Evolutionary conservation across 228 moss, liverwort and hornwort species (phyloP), one percentile per base, ranked within the genome.

Genomic region (Sphagnum magellanicum): DNA sequence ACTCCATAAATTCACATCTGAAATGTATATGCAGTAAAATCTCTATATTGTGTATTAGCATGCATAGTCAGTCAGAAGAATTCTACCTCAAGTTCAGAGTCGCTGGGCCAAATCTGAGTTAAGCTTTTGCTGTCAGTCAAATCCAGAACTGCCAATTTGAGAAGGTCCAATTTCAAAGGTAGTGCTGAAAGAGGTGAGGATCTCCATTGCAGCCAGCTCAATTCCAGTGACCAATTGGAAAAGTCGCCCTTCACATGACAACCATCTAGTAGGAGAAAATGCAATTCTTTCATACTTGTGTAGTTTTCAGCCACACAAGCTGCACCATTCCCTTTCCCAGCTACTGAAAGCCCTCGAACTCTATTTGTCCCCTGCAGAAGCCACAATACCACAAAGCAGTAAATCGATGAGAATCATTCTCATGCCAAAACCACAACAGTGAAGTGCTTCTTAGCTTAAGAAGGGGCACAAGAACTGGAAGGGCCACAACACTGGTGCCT

Each of bases 151-250:
- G 2, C 4, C 70, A 84, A 63, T 4, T 58, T 0, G 50, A 6
- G 10, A 0, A 59, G 63, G 0, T 7, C 17, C 66, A 78, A 8
- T 10, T 66, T 13, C 0, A 17, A 13, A 69, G 80, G 75, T 68
- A 84, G 60, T 5, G 12, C 59, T 46, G 53, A 0, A 4, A 80
- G 63, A 74, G 63, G 59, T 15, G 68, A 64, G 10, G 48, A 55
- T 50, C 63, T 69, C 84, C 80, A 84, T n/a, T 71, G 79, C 58
- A 77, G 51, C 83, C 70, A 83, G 6, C 74, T 71, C 59, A 83
- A 65, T 52, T 64, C 79, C 32, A 63, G 57, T 14, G 73, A 68
- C 48, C 74, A 0, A 0, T 5, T 9, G 2, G 72, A 77, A 48
- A 83, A 83, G 13, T 72, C 9, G 3, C 83, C 83, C 15, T 72